Percentiles rank a stretch among this genome's conserved stretches.
These are phyloP conservation scores for Nannochloropsis salina DNA, from an alignment of 108 stramenopile genomes.

Conservation along the genomic window DNA sequence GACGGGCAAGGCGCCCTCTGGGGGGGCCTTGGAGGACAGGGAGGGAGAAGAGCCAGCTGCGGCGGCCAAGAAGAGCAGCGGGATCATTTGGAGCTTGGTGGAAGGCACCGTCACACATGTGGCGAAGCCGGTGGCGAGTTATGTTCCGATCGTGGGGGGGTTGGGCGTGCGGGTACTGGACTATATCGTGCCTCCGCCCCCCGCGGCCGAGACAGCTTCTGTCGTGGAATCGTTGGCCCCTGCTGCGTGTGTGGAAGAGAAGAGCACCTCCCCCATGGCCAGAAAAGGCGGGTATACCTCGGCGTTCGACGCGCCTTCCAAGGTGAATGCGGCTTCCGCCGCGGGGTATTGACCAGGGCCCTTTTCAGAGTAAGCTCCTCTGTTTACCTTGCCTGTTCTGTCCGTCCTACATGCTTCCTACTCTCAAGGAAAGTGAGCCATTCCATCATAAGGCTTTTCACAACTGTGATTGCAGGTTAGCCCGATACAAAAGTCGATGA, in stretches of 20 bases:
- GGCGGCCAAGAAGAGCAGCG: not conserved
- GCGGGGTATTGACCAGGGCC: not conserved
- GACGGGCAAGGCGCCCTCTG: not conserved
- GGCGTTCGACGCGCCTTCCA: not conserved
- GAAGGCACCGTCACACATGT: not conserved
- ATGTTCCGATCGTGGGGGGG: slow-evolving; percentile 8
- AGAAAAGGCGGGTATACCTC: not conserved
- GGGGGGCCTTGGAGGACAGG: no score
- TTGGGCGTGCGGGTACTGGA: not conserved
- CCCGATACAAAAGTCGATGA: no score
- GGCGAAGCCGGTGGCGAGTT: not conserved
- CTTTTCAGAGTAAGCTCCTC: no score
- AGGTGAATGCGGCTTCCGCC: not conserved
- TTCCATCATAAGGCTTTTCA: no score
- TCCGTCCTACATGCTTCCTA: no score
- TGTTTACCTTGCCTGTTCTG: no score
- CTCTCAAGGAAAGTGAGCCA: no score
- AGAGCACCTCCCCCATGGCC: not conserved
- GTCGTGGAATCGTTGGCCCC: not conserved
- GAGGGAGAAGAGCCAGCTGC: not conserved
- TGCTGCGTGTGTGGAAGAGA: not conserved
- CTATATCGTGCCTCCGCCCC: not conserved
- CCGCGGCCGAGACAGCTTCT: not conserved
- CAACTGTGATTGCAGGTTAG: no score
- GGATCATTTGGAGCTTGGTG: not conserved